A percentile compares a stretch with the other conserved stretches of the same genome.
phyloP scores from a whole-genome alignment of 768 basidiomycete genomes.

The Termitomyces sp. region DNA sequence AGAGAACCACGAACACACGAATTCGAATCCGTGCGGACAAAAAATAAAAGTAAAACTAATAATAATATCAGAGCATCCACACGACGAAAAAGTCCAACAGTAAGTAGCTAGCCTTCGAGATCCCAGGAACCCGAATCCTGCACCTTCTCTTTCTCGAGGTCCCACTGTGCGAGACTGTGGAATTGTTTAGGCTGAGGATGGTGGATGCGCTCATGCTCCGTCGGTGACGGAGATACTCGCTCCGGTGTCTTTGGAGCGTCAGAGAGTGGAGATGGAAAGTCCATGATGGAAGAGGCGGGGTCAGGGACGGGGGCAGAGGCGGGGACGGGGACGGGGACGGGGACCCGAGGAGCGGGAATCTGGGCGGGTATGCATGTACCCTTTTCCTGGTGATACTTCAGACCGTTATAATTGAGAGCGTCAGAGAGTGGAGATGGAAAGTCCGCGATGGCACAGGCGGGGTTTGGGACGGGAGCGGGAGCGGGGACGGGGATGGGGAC shows the following conservation, averaged over 20 bases:
- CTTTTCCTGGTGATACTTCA: constrained; percentile 66
- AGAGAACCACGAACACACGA: too few relatives aligned
- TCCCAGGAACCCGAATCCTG: too few relatives aligned
- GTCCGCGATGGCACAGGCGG: too few relatives aligned
- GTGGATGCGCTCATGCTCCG: neutral
- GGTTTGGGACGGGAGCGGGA: neutral
- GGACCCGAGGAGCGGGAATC: neutral
- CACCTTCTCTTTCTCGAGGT: neutral
- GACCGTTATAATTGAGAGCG: constrained; percentile 56
- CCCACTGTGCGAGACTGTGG: neutral
- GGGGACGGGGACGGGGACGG: neutral
- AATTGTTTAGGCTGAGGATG: neutral
- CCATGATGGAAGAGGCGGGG: too few relatives aligned
- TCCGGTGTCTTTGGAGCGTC: neutral
- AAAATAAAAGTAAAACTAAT: too few relatives aligned
- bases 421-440: neutral
- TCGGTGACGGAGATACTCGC: too few relatives aligned
- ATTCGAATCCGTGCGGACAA: too few relatives aligned
- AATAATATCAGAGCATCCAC: too few relatives aligned
- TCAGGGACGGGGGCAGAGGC: neutral
- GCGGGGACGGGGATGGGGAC: neutral
- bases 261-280: neutral
- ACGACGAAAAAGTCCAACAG: too few relatives aligned
- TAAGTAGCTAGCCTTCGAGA: too few relatives aligned
- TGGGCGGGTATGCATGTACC: constrained; percentile 45